Conservation (phyloP, 345 rosid species). For the Hypericum perforatum region DNA sequence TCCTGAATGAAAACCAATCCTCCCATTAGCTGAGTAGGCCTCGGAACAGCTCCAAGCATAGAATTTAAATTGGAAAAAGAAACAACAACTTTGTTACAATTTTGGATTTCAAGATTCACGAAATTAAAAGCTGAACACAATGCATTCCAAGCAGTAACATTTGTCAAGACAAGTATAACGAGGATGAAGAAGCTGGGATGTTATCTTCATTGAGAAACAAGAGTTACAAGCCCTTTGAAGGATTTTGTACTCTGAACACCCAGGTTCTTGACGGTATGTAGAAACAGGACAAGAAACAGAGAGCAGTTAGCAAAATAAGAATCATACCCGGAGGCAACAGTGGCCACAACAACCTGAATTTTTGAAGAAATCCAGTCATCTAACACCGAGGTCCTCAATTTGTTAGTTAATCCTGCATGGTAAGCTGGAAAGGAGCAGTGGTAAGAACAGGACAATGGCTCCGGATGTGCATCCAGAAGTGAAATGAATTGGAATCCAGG, state of each 20-base stretch:
- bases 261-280: too few species aligned
- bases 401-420: slow-evolving; percentile 84
- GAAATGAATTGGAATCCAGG: background rate
- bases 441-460: slow-evolving; percentile 4
- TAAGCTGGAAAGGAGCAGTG: slow-evolving; percentile 49
- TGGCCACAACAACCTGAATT: slow-evolving; percentile 92
- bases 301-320: background rate
- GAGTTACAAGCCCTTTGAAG: too few species aligned
- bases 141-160: background rate
- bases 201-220: too few species aligned
- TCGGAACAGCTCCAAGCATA: slow-evolving; percentile 46
- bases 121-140: slow-evolving; percentile 5
- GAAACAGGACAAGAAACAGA: background rate
- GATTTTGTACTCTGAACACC: too few species aligned
- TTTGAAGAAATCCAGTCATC: slow-evolving; percentile 90
- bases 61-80: slow-evolving; percentile 16
- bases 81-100: slow-evolving; percentile 25
- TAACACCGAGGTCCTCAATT: slow-evolving; percentile 63
- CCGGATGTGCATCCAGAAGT: background rate
- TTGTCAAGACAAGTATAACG: background rate
- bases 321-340: slow-evolving; percentile 94
- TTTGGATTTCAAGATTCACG: slow-evolving; percentile 6
- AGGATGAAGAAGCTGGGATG: too few species aligned
- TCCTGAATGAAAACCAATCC: slow-evolving; percentile 51
- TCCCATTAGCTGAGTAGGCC: slow-evolving; percentile 23